A percentile compares a stretch with the other conserved stretches of the same genome.
phyloP scores from a whole-genome alignment of 2,329 filamentous ascomycete species.

The Endoconidiophora laricicola region DNA sequence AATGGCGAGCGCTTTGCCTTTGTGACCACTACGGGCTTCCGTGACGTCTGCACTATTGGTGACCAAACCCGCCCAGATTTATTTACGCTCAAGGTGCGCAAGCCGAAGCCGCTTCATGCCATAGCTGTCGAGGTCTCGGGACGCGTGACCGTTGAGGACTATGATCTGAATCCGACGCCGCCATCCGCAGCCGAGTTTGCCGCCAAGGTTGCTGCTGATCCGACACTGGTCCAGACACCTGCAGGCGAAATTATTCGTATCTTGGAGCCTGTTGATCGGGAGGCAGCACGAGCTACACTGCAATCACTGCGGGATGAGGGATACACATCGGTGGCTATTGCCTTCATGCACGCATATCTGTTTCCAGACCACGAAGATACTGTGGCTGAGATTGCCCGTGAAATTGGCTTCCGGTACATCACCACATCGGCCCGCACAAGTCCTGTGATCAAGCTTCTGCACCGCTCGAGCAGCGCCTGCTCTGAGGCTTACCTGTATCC shows the following conservation, averaged over 20 bases:
- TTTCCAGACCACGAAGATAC: conserved; percentile 73
- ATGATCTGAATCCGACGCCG: conserved; percentile 38
- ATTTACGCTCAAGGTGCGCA: conserved; percentile 53
- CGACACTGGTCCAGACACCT: conserved; percentile 42
- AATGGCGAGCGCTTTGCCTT: conserved; percentile 58
- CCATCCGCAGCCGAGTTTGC: conserved; percentile 23
- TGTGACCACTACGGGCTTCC: conserved; percentile 56
- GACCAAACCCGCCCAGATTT: conserved; percentile 59
- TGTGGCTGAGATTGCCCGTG: conserved; percentile 57
- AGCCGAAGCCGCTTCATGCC: conserved; percentile 53
- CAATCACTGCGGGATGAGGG: conserved; percentile 44
- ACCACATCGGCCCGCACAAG: conserved; percentile 21
- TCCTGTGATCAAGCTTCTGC: conserved; percentile 28
- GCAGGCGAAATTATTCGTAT: conserved; percentile 54
- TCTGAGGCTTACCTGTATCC: conserved; percentile 29
- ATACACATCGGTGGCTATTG: conserved; percentile 71
- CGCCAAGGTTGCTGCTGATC: conserved; percentile 23
- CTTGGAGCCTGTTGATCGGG: conserved; percentile 39
- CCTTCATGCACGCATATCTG: conserved; percentile 83
- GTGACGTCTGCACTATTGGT: conserved; percentile 54
- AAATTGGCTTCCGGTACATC: conserved; percentile 41
- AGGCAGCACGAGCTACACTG: conserved; percentile 37
- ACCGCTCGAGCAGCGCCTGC: conserved; percentile 25
- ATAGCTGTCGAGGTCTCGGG: conserved; percentile 59
- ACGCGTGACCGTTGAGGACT: conserved; percentile 53